Conservation (phyloP, 371 early-diverging fungal genomes). For the Chytridium lagenaria region DNA sequence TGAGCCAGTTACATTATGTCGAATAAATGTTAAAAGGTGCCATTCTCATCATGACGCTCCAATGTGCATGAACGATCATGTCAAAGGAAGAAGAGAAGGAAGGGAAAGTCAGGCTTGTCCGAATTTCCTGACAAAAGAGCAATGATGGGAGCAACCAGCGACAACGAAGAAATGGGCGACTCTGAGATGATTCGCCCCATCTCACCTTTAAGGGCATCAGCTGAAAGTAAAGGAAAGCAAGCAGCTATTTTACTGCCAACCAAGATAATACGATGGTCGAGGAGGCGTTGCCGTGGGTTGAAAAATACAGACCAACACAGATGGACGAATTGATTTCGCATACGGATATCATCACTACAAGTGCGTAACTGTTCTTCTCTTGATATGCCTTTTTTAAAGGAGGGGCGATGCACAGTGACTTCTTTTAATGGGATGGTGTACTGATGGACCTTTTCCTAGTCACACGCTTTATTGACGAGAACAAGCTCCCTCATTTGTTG, state of each 20-base stretch:
- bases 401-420: too few species aligned
- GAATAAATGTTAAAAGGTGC: too few species aligned
- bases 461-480: conserved; percentile 83
- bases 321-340: conserved; percentile 92
- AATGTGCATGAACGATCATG: too few species aligned
- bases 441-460: conserved; percentile 63
- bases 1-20: too few species aligned
- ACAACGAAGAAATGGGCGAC: conserved; percentile 36
- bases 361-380: conserved; percentile 51
- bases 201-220: conserved; percentile 6
- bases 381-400: neutral
- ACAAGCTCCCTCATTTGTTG: conserved; percentile 96
- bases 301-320: conserved; percentile 90
- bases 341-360: conserved; percentile 85
- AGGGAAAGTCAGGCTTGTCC: too few species aligned
- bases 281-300: conserved; percentile 77
- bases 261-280: conserved; percentile 6
- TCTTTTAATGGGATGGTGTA: too few species aligned
- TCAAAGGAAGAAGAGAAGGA: too few species aligned
- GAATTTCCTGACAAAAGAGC: too few species aligned
- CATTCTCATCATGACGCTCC: too few species aligned
- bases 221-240: conserved; percentile 49
- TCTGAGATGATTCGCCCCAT: conserved; percentile 17
- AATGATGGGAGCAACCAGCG: neutral
- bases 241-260: conserved; percentile 24